Evolutionary conservation across 768 basidiomycete genomes (phyloP).

Genomic region (Rhodosporidiobolus sp.): DNA sequence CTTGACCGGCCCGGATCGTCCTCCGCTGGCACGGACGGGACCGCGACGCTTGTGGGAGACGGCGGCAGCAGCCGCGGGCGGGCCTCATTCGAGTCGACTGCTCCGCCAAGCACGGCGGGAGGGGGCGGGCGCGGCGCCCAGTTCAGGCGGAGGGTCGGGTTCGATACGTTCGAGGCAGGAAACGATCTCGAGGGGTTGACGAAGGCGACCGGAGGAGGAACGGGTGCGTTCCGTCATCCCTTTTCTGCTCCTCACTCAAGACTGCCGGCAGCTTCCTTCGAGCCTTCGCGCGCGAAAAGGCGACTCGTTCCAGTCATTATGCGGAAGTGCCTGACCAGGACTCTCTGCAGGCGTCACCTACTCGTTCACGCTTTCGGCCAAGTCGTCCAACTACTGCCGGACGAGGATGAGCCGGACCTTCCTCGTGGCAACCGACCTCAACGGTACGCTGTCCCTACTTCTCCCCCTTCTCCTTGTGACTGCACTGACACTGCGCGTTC

Average conservation of each 20-base stretch:
- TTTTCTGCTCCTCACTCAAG: neutral
- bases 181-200: conserved; percentile 41
- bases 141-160: conserved; percentile 50
- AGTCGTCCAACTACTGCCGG: conserved; percentile 74
- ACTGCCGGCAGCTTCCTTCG: no score
- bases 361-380: conserved; percentile 55
- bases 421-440: conserved; percentile 75
- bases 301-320: no score
- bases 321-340: neutral
- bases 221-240: conserved; percentile 16
- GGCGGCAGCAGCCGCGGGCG: neutral
- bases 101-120: neutral
- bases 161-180: conserved; percentile 50
- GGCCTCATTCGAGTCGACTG: neutral
- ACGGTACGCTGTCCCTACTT: conserved; percentile 10
- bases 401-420: conserved; percentile 78
- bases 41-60: no score
- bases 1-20: neutral
- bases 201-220: conserved; percentile 35
- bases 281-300: no score
- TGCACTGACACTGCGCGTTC: neutral
- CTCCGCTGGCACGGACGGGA: no score
- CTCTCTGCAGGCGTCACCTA: conserved; percentile 30
- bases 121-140: neutral
- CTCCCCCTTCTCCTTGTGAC: neutral